Conservation (phyloP, 495 filamentous ascomycete species). For the Cercophora scortea region DNA sequence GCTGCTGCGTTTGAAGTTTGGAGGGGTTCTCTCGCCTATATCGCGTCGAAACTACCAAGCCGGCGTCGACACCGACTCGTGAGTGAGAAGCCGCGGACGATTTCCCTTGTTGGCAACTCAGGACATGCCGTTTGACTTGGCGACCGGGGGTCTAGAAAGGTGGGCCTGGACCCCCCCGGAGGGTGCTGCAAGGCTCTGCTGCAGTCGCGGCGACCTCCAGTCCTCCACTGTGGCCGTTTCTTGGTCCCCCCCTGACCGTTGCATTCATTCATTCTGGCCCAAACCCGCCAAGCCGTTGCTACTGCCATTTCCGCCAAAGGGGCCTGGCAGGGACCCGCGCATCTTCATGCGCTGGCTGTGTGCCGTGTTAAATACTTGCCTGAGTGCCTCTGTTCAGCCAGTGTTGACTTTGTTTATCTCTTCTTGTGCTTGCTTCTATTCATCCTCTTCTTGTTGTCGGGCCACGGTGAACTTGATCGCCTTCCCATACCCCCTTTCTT, state of each 20-base stretch:
- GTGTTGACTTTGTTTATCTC: conserved; percentile 3
- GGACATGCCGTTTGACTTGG: conserved; percentile 27
- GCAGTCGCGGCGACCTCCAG: too few relatives aligned
- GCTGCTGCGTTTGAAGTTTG: conserved; percentile 20
- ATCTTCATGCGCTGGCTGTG: background rate
- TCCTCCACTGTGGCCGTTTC: conserved; percentile 14
- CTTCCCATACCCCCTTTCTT: conserved; percentile 7
- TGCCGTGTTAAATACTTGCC: background rate
- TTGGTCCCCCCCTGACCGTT: conserved; percentile 9
- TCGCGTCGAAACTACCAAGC: conserved; percentile 16
- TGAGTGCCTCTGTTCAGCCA: conserved; percentile 2
- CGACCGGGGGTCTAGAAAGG: conserved; percentile 12
- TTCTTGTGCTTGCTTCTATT: conserved; percentile 4
- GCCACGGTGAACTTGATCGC: background rate
- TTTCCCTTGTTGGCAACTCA: conserved; percentile 12
- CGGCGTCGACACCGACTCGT: conserved; percentile 3
- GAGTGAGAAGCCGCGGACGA: conserved; percentile 10
- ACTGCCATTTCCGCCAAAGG: conserved; percentile 12
- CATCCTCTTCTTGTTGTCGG: conserved; percentile 6
- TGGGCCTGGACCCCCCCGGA: too few relatives aligned
- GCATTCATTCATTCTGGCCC: conserved; percentile 5
- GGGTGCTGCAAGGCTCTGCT: too few relatives aligned
- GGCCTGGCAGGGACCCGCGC: conserved; percentile 10
- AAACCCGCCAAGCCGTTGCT: conserved; percentile 12
- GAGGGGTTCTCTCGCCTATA: conserved; percentile 14